Evolutionary conservation across 345 rosid genomes (phyloP), one percentile per base, ranked within the genome.

Genomic region (Heritiera littoralis): DNA sequence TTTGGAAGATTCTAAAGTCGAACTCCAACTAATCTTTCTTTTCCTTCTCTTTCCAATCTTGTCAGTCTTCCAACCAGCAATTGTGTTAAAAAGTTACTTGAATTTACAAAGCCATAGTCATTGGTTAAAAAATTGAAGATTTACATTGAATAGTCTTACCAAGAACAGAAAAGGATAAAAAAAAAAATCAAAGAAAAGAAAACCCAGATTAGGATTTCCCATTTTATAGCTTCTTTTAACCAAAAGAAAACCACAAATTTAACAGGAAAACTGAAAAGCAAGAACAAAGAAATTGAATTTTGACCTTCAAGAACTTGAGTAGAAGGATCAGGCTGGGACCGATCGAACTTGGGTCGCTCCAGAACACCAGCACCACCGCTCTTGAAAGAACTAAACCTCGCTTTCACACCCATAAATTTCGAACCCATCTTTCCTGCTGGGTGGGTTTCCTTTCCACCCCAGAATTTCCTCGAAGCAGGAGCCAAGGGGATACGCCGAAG

Each of bases 231-330:
- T 45, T 14, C 72, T 13, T 40, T 2, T 5, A 66, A 35, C 43
- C 43, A n/a, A 1, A 17, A 66, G 60, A 13, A 52, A 52, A 35
- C 38, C 4, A 9, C 45, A 56, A 14, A 2, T 28, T 1, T 0
- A 66, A 13, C 35, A 41, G 17, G 41, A 43, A 61, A 6, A 3
- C 38, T 7, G 6, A 45, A 20, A 23, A 17, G 52, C 5, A 68
- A 63, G 61, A 48, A 54, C 65, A 10, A 77, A 45, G 9, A 18
- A 54, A 18, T 2, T 1, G 30, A 72, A 35, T n/a, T 40, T 2
- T 30, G 9, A 81, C 87, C 87, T 84, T 79, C 74, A n/a, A 76
- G 81, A 65, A 67, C 87, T 66, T 79, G 81, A 15, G 81, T 18
- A 18, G 82, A 59, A 66, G 84, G 78, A 51, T 84, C 87, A 46